Conservation (phyloP, 176 grass and related monocot species). For the Guadua angustifolia region DNA sequence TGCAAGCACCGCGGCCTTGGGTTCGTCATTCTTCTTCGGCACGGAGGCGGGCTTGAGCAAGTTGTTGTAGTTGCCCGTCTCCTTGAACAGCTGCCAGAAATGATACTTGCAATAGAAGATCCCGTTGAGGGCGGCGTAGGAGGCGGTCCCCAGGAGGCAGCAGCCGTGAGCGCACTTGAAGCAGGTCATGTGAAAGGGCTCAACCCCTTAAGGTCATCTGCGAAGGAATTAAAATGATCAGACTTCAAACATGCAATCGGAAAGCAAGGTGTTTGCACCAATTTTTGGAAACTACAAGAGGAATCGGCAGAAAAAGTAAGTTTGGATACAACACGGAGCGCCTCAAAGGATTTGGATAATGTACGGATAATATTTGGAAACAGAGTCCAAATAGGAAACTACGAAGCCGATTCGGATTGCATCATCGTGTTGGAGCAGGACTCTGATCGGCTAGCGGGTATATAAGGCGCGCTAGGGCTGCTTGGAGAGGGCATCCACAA, state of each 20-base stretch:
- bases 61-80: constrained; percentile 74
- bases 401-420: too few relatives aligned
- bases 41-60: constrained; percentile 49
- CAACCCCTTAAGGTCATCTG: constrained; percentile 63
- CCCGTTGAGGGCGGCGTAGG: constrained; percentile 62
- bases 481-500: too few relatives aligned
- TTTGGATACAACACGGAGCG: too few relatives aligned
- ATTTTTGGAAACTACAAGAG: too few relatives aligned
- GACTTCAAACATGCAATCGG: background rate
- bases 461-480: too few relatives aligned
- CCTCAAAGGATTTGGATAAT: too few relatives aligned
- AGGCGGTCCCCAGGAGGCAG: constrained; percentile 59
- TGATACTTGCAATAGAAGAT: constrained; percentile 80
- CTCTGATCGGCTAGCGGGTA: too few relatives aligned
- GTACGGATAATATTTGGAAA: too few relatives aligned
- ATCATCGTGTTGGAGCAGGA: too few relatives aligned
- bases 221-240: background rate
- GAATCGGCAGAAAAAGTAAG: too few relatives aligned
- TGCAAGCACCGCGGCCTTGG: background rate
- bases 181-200: constrained; percentile 69
- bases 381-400: too few relatives aligned
- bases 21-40: constrained; percentile 37
- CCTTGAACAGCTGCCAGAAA: constrained; percentile 82
- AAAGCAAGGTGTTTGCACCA: too few relatives aligned
- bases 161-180: constrained; percentile 67